A percentile compares a stretch with the other conserved stretches of the same genome.
phyloP scores from a whole-genome alignment of 164 flowering plant species.

The Liriodendron chinense region DNA sequence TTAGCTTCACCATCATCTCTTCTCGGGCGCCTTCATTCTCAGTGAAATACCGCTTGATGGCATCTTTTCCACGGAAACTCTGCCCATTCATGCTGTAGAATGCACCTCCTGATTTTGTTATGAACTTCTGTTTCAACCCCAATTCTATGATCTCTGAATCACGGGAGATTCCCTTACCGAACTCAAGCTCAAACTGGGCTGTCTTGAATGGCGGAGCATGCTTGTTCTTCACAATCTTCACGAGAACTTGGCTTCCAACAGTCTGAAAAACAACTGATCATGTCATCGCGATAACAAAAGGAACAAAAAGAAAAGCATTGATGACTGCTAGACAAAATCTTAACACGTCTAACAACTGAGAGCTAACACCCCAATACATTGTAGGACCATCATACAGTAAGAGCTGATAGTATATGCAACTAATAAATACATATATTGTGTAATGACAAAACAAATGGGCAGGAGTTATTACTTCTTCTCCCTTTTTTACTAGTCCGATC shows the following conservation, averaged over 20 bases:
- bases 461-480: conserved; percentile 67
- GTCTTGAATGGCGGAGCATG: conserved; percentile 88
- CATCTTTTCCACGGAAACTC: conserved; percentile 63
- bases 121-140: conserved; percentile 57
- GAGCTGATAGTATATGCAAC: not conserved
- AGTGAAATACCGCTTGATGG: conserved; percentile 44
- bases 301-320: not conserved
- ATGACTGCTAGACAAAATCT: not conserved
- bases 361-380: not conserved
- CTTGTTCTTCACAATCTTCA: conserved; percentile 89
- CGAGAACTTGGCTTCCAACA: conserved; percentile 73
- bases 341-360: not conserved
- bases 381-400: not conserved
- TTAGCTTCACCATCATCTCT: conserved; percentile 53
- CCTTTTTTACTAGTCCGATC: conserved; percentile 73
- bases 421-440: not conserved
- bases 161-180: conserved; percentile 82
- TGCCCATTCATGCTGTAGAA: conserved; percentile 37
- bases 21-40: conserved; percentile 41
- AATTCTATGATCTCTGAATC: conserved; percentile 69
- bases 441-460: not conserved
- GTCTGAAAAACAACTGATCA: conserved; percentile 38
- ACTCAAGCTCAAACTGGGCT: conserved; percentile 83
- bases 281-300: not conserved
- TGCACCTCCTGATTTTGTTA: conserved; percentile 46